Evolutionary conservation across 371 early-diverging fungal species (phyloP), one percentile per base, ranked within the genome.

Genomic region (Lichtheimia ramosa): DNA sequence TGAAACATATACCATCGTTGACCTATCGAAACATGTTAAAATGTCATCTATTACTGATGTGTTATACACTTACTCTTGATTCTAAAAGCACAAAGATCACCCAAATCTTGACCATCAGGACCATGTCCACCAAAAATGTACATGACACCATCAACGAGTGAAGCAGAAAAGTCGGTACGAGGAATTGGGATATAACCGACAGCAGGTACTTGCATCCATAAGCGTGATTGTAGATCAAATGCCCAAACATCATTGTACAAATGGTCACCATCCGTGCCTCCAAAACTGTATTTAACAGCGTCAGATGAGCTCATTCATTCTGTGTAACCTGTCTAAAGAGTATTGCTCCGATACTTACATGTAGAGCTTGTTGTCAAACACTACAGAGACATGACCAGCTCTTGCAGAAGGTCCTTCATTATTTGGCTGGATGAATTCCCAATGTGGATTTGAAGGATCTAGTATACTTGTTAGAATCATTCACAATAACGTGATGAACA

Each of bases 1-100:
- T 86, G 87, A 70, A 90, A 91, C 56, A 83, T 87, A 63, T 85
- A 84, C 90, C 91, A 90, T 49, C 90, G 83, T 56, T 84, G 81
- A 24, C 79, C 84, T 81, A 64, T 3, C 24, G 6, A 15, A 39
- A 42, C 4, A 21, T 14, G 46, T 46, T 46, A 46, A 46, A n/a
- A 46, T 46, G 21, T 1, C 10, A 34, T n/a, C 7, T 5, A 16
- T 46, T 10, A 18, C 0, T n/a, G 18, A 5, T 8, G 6, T 4
- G 7, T 46, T 50, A 21, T 18, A 8, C 48, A 60, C 75, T 63
- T 75, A 86, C 86, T 81, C 54, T 77, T 75, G 34, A 92, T 78
- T 61, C 81, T 85, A 70, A 86, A 90, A 1, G 89, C 91, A 41
- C 83, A 89, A 28, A 90, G 74, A 73, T 92, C 91, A 41, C 83